Percentiles rank a stretch among this genome's conserved stretches.
phyloP scores from a whole-genome alignment of 805 yeast species.

The Metschnikowia arizonensis region DNA sequence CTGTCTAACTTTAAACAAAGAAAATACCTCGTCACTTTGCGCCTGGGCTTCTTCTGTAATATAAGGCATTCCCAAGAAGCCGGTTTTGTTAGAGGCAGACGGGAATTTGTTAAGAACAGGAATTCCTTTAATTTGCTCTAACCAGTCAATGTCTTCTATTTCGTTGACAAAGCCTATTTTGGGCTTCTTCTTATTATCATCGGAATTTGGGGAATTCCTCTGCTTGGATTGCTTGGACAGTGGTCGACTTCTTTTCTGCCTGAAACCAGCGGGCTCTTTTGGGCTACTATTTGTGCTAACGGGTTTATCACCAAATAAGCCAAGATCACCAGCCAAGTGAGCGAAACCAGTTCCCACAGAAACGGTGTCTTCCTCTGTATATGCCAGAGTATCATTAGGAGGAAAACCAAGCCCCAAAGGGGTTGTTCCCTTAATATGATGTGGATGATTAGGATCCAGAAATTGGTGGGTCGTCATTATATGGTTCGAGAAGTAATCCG shows the following conservation, averaged over 20 bases:
- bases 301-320: conserved; percentile 2
- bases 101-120: conserved; percentile 61
- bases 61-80: conserved; percentile 37
- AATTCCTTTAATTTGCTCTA: conserved; percentile 63
- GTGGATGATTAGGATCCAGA: conserved; percentile 36
- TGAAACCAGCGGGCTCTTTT: not conserved
- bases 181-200: conserved; percentile 8
- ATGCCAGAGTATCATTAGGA: conserved; percentile 11
- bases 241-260: not conserved
- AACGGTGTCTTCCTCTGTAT: conserved; percentile 1
- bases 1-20: conserved; percentile 62
- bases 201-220: conserved; percentile 1
- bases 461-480: conserved; percentile 26
- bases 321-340: conserved; percentile 12
- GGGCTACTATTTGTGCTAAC: not conserved
- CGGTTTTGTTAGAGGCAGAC: conserved; percentile 51
- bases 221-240: conserved; percentile 4
- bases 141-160: conserved; percentile 51
- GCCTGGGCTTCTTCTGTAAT: conserved; percentile 19
- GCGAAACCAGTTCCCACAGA: conserved; percentile 11
- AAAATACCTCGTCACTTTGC: conserved; percentile 48
- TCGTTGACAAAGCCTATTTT: conserved; percentile 16
- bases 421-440: conserved; percentile 38
- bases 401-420: conserved; percentile 33
- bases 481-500: conserved; percentile 19